Conservation (phyloP, 805 yeast genomes). For the Cyberlindnera saturnus region DNA sequence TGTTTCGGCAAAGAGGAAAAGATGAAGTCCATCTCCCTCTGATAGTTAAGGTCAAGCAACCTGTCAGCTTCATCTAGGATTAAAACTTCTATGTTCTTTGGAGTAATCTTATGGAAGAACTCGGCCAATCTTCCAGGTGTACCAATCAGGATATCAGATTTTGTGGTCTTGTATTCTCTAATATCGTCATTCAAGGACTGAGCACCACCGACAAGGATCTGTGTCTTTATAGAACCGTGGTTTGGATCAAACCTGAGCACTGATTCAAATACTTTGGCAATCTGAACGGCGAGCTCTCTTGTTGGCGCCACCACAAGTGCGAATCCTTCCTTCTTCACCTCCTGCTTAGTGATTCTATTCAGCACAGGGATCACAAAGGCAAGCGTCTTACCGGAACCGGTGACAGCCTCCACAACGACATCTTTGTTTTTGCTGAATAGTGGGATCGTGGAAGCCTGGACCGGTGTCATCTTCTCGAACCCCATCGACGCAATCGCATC, state of each 20-base stretch:
- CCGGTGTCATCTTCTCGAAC: constrained; percentile 85
- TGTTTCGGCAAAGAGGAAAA: constrained; percentile 76
- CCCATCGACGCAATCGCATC: constrained; percentile 71
- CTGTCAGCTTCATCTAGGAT: constrained; percentile 93
- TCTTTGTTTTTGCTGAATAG: constrained; percentile 78
- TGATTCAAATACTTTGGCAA: constrained; percentile 55
- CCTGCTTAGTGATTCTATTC: constrained; percentile 47
- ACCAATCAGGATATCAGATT: constrained; percentile 77
- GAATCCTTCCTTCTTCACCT: constrained; percentile 45
- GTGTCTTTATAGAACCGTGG: constrained; percentile 43
- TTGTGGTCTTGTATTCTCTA: constrained; percentile 41
- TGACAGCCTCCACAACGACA: constrained; percentile 94
- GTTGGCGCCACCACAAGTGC: constrained; percentile 68
- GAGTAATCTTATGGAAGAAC: constrained; percentile 55
- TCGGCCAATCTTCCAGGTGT: constrained; percentile 90
- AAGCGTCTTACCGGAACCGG: constrained; percentile 98
- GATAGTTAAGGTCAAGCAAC: constrained; percentile 72
- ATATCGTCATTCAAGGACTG: constrained; percentile 67
- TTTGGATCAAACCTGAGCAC: constrained; percentile 54
- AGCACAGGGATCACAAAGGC: constrained; percentile 81
- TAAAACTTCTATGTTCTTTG: constrained; percentile 61
- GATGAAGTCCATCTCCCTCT: constrained; percentile 60
- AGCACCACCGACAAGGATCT: constrained; percentile 59
- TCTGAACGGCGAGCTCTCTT: constrained; percentile 65
- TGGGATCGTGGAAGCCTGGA: constrained; percentile 93